These are phyloP conservation scores for Dendrostoma leiphaemia DNA, from an alignment of 2,329 filamentous ascomycete species.

Conservation along the genomic window DNA sequence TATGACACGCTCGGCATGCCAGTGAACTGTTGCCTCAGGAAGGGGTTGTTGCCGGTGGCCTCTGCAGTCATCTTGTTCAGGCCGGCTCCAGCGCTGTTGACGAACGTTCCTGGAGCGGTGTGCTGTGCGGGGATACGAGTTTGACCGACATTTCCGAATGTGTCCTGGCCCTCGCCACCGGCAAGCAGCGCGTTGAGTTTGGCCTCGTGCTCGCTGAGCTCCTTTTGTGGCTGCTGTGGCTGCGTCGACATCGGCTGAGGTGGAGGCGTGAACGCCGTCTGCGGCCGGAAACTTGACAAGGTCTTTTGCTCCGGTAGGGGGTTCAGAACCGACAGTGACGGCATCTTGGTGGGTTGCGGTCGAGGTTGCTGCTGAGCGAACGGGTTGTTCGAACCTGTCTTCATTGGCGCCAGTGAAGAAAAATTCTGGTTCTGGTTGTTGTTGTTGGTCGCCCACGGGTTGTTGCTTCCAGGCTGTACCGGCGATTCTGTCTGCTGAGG, in stretches of 20 bases:
- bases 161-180: slow-evolving; percentile 90
- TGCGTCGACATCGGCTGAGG: slow-evolving; percentile 28
- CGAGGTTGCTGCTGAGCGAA: slow-evolving; percentile 63
- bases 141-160: slow-evolving; percentile 95
- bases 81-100: slow-evolving; percentile 91
- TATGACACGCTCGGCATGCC: slow-evolving; percentile 66
- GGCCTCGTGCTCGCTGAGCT: slow-evolving; percentile 63
- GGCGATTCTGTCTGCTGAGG: slow-evolving; percentile 59
- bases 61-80: slow-evolving; percentile 65
- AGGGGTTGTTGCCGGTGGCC: slow-evolving; percentile 85
- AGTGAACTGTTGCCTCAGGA: slow-evolving; percentile 80
- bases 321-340: slow-evolving; percentile 67
- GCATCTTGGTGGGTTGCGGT: slow-evolving; percentile 54
- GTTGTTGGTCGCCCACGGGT: slow-evolving; percentile 78
- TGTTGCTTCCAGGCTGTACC: slow-evolving; percentile 81
- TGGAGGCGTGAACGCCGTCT: slow-evolving; percentile 43
- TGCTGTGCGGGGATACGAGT: slow-evolving; percentile 94
- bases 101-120: slow-evolving; percentile 91
- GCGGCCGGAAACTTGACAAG: slow-evolving; percentile 56
- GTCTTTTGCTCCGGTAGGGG: slow-evolving; percentile 83
- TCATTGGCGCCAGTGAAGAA: slow-evolving; percentile 71
- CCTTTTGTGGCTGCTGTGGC: slow-evolving; percentile 50
- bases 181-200: slow-evolving; percentile 85
- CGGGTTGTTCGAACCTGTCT: slow-evolving; percentile 96
- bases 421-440: slow-evolving; percentile 54